Percentiles rank a stretch among this genome's conserved stretches.
These are phyloP conservation scores for Dendrocalamus latiflorus DNA, from an alignment of 202 grass and related monocot genomes.

Conservation along the genomic window DNA sequence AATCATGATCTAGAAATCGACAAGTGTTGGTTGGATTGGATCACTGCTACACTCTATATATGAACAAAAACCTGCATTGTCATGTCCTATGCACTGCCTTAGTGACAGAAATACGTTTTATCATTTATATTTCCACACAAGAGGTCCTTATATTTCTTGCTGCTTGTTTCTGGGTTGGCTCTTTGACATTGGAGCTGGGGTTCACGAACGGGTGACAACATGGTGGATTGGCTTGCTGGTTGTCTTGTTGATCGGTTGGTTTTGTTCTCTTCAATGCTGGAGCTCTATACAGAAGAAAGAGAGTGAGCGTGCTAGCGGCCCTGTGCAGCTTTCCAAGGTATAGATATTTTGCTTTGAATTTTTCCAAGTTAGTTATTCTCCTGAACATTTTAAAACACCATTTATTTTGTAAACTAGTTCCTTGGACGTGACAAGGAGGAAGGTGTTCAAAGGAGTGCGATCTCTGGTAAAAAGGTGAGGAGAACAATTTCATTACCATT, in stretches of 20 bases:
- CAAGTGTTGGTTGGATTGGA: neutral
- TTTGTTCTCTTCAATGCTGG: slow-evolving; percentile 60
- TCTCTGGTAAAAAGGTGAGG: slow-evolving; percentile 96
- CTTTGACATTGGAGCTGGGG: slow-evolving; percentile 98
- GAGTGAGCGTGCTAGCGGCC: slow-evolving; percentile 47
- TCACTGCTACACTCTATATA: neutral
- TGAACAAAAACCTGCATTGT: neutral
- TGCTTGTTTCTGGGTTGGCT: slow-evolving; percentile 95
- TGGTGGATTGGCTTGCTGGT: slow-evolving; percentile 60
- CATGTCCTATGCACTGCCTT: neutral
- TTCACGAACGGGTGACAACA: slow-evolving; percentile 67
- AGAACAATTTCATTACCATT: neutral
- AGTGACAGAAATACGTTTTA: neutral
- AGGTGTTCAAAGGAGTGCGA: slow-evolving; percentile 68
- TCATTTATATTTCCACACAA: slow-evolving; percentile 13
- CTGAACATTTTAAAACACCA: neutral
- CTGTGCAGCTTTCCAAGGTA: slow-evolving; percentile 99
- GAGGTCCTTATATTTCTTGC: slow-evolving; percentile 77
- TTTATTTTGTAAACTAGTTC: slow-evolving; percentile 49
- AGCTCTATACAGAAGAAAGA: slow-evolving; percentile 83
- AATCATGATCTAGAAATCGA: neutral
- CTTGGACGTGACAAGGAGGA: slow-evolving; percentile 84
- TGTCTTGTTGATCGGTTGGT: slow-evolving; percentile 52
- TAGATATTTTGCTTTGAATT: neutral
- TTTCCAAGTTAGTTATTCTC: neutral